phyloP scores from a whole-genome alignment of 805 yeast genomes.

The Ogataea corticis region DNA sequence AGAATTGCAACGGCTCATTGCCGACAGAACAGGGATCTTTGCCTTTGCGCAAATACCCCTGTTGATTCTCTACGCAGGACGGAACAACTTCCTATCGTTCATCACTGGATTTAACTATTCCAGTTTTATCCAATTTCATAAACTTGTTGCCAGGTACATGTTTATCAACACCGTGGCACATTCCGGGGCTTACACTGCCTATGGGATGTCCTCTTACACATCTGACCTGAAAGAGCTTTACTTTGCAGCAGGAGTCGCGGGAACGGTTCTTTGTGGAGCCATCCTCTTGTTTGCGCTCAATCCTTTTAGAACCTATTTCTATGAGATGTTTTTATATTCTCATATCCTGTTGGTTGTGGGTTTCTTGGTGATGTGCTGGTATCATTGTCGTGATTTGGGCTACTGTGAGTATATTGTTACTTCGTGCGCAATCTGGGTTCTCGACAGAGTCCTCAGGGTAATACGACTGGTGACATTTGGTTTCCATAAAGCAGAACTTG shows the following conservation, averaged over 20 bases:
- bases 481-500: constrained; percentile 24
- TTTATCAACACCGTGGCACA: constrained; percentile 27
- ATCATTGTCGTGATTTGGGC: constrained; percentile 49
- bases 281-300: constrained; percentile 51
- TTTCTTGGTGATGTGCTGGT: constrained; percentile 57
- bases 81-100: constrained; percentile 45
- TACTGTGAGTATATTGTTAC: constrained; percentile 38
- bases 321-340: constrained; percentile 58
- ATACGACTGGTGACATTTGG: constrained; percentile 27
- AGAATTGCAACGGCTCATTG: constrained; percentile 31
- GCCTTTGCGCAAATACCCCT: constrained; percentile 43
- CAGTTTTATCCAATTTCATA: constrained; percentile 57
- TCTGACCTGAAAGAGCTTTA: constrained; percentile 15
- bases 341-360: constrained; percentile 58
- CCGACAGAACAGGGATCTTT: constrained; percentile 41
- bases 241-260: constrained; percentile 38
- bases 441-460: constrained; percentile 52
- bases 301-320: constrained; percentile 49
- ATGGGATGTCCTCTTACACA: constrained; percentile 8
- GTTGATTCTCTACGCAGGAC: constrained; percentile 48
- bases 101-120: constrained; percentile 45
- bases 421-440: constrained; percentile 48
- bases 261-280: constrained; percentile 42
- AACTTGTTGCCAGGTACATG: constrained; percentile 57
- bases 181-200: constrained; percentile 35